Base-by-base conservation (phyloP, 1,284 basidiomycete genomes). In the Coriolopsis trogii region DNA sequence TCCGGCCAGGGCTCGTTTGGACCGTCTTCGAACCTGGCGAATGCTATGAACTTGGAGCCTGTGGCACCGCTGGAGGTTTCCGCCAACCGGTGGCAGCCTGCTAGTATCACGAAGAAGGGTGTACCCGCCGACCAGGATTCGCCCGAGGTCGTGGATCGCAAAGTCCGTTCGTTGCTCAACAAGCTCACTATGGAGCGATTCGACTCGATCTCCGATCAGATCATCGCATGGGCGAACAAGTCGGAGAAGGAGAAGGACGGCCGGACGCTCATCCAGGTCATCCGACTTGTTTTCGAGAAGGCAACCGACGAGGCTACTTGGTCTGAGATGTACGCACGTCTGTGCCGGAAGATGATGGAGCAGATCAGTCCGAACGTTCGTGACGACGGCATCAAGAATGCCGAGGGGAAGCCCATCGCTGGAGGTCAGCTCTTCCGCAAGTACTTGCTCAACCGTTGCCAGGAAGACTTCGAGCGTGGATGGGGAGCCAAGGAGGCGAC, bases 101-200 rank as follows among this genome's bases (percentile, higher is more conserved):
- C 61, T 20, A 78, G 76, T 51, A 71, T 55, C 6, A 37, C 38
- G 67, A 60, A 59, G 67, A 59, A 77, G 56, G 54, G 64, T 25
- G 65, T 72, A 44, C 67, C 62, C 46, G 63, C 49, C 15, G 87
- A 91, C 36, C 70, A 77, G 18, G 87, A 91, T 48, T 87, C 90
- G 6, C 85, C 90, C 1, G 90, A 90, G 61, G 75, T 89, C 61
- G 91, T 97, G 29, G 92, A 96, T 66, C 87, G 93, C 16, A 97
- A 97, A 75, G 94, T 98, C 76, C 95, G 93, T 73, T 78, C 78
- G 47, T 73, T 98, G 57, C 87, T 98, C 66, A 98, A 98, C 84
- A 98, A 95, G 77, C 84, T 98, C 40, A 96, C 95, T 1, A 89
- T 95, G 82, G 93, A 97, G 76, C 93, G 92, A 67, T 98, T 98